Evolutionary conservation across 1,284 basidiomycete genomes (phyloP).

Genomic region (Ceratobasidium theobromae): DNA sequence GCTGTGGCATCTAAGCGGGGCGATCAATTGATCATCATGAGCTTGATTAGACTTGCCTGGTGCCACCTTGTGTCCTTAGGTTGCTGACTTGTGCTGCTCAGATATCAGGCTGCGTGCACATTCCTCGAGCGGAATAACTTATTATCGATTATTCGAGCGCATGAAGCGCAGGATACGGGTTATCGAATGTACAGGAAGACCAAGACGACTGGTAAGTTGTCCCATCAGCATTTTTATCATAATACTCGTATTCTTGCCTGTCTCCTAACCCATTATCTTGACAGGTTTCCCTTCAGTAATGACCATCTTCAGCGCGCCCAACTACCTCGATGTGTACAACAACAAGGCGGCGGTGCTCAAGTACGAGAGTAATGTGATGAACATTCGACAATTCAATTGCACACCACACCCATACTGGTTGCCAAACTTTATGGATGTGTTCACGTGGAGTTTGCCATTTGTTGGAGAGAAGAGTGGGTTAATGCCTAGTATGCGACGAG

Average conservation of each 20-base stretch:
- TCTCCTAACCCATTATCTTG: not conserved
- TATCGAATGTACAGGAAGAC: slow-evolving; percentile 98
- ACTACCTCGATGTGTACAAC: slow-evolving; percentile 95
- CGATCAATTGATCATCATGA: no score
- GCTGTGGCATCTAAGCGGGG: no score
- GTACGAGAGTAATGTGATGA: slow-evolving; percentile 96
- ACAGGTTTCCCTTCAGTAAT: slow-evolving; percentile 83
- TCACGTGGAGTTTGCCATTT: slow-evolving; percentile 98
- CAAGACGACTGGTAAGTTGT: slow-evolving; percentile 68
- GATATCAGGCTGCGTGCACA: slow-evolving; percentile 90
- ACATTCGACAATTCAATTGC: slow-evolving; percentile 93
- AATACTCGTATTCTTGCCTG: not conserved
- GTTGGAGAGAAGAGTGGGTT: slow-evolving; percentile 93
- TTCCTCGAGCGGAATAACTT: slow-evolving; percentile 94
- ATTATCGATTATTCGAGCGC: slow-evolving; percentile 91
- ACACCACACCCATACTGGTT: slow-evolving; percentile 96
- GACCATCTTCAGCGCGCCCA: slow-evolving; percentile 95
- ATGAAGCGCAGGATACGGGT: slow-evolving; percentile 95
- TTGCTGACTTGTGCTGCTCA: slow-evolving; percentile 43
- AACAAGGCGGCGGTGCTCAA: slow-evolving; percentile 97
- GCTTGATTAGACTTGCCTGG: no score
- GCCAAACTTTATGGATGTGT: slow-evolving; percentile 99
- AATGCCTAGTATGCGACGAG: not conserved
- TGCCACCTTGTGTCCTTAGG: no score
- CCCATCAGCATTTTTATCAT: slow-evolving; percentile 43